These are phyloP conservation scores for Oryza nivara DNA, from an alignment of 176 grass and related monocot genomes.

Conservation along the genomic window DNA sequence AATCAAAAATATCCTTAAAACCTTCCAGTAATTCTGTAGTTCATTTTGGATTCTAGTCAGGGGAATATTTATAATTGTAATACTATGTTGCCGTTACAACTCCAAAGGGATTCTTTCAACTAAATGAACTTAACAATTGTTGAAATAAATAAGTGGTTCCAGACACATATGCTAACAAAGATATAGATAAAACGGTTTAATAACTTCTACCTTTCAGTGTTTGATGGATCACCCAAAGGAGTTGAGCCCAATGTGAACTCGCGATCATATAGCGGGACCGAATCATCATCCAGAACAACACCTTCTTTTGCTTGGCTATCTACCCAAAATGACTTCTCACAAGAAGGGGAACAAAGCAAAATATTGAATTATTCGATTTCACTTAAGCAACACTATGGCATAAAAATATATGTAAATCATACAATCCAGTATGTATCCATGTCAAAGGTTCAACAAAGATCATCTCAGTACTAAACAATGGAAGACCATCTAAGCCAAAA, in stretches of 20 bases:
- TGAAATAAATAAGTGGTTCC: not conserved
- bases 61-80: not conserved
- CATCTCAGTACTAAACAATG: constrained; percentile 13
- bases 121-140: not conserved
- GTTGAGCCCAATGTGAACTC: constrained; percentile 74
- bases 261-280: constrained; percentile 80
- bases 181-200: constrained; percentile 26
- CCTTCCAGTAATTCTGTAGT: not conserved
- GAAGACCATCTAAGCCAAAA: not conserved
- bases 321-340: constrained; percentile 81
- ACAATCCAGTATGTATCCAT: not conserved
- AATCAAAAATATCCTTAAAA: not conserved
- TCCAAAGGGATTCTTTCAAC: not conserved
- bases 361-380: constrained; percentile 33
- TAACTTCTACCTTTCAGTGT: constrained; percentile 65
- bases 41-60: not conserved
- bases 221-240: constrained; percentile 75
- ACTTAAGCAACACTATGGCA: constrained; percentile 15
- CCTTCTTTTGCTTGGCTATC: constrained; percentile 80
- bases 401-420: not conserved
- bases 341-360: constrained; percentile 31
- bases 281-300: constrained; percentile 57
- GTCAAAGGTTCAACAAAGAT: not conserved
- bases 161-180: not conserved
- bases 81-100: not conserved